Conservation (phyloP, 140 eudicot genomes). For the Cichorium intybus region DNA sequence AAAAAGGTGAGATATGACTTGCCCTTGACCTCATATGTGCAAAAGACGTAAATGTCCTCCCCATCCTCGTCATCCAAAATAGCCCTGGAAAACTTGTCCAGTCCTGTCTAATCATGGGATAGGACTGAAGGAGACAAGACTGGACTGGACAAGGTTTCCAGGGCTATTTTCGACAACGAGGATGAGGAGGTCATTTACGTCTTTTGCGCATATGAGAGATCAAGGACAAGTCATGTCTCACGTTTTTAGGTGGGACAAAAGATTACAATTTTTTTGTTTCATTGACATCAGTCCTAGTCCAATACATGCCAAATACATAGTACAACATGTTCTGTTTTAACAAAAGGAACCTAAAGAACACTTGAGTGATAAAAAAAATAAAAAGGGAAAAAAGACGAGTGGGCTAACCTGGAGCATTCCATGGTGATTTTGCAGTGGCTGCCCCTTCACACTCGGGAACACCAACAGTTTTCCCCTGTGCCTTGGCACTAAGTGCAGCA, state of each 20-base stretch:
- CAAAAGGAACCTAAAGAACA: not conserved
- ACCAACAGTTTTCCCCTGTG: constrained; percentile 82
- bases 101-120: not conserved
- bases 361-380: not conserved
- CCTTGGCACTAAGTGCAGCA: constrained; percentile 74
- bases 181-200: not conserved
- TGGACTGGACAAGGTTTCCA: not conserved
- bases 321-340: not conserved
- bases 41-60: not conserved
- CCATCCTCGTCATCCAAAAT: not conserved
- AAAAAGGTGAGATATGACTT: not conserved
- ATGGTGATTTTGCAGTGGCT: constrained; percentile 88
- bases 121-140: not conserved
- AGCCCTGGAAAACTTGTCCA: not conserved
- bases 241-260: not conserved
- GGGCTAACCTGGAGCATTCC: constrained; percentile 88
- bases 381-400: not conserved
- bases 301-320: not conserved
- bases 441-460: constrained; percentile 95
- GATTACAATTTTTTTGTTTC: not conserved
- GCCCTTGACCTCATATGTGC: not conserved
- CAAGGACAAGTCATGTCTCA: not conserved
- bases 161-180: not conserved
- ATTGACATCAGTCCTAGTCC: not conserved
- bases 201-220: not conserved